phyloP scores from a whole-genome alignment of 305 asterid genomes.

The Fraxinus baroniana region DNA sequence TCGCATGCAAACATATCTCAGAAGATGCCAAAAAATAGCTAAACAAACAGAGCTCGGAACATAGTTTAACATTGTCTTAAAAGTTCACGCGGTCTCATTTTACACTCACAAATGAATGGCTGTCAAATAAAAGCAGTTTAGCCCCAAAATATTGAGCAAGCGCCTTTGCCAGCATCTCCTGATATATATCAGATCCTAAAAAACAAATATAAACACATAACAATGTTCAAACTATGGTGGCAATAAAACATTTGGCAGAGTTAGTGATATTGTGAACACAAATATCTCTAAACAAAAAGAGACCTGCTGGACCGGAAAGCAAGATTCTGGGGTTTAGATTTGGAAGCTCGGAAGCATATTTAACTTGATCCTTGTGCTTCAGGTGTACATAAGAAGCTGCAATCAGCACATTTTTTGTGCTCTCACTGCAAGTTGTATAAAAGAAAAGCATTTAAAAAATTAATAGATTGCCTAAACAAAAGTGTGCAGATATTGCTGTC shows the following conservation, averaged over 20 bases:
- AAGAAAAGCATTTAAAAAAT: slow-evolving; percentile 22
- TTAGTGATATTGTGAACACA: neutral
- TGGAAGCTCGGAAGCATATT: slow-evolving; percentile 69
- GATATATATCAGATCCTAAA: slow-evolving; percentile 88
- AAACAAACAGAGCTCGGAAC: neutral
- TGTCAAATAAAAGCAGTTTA: slow-evolving; percentile 74
- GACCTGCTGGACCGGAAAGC: slow-evolving; percentile 95
- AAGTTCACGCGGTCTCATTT: slow-evolving; percentile 27
- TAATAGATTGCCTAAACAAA: slow-evolving; percentile 9
- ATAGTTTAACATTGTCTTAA: neutral
- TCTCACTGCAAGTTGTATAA: slow-evolving; percentile 60
- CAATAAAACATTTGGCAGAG: slow-evolving; percentile 15
- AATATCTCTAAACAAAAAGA: slow-evolving; percentile 15
- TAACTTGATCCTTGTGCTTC: slow-evolving; percentile 67
- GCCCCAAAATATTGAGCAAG: slow-evolving; percentile 86
- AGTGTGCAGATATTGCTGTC: slow-evolving; percentile 7
- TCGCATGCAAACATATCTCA: neutral
- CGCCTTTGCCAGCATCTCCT: slow-evolving; percentile 88
- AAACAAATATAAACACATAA: slow-evolving; percentile 25
- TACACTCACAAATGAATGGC: slow-evolving; percentile 71
- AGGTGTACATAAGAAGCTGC: slow-evolving; percentile 85
- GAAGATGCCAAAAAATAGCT: neutral
- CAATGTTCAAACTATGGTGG: slow-evolving; percentile 15
- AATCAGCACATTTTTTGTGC: slow-evolving; percentile 76
- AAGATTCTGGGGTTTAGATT: slow-evolving; percentile 78